Percentiles rank a stretch among this genome's conserved stretches.
Conservation (phyloP, 129 eudicot species). For the Helichrysum umbraculigerum region DNA sequence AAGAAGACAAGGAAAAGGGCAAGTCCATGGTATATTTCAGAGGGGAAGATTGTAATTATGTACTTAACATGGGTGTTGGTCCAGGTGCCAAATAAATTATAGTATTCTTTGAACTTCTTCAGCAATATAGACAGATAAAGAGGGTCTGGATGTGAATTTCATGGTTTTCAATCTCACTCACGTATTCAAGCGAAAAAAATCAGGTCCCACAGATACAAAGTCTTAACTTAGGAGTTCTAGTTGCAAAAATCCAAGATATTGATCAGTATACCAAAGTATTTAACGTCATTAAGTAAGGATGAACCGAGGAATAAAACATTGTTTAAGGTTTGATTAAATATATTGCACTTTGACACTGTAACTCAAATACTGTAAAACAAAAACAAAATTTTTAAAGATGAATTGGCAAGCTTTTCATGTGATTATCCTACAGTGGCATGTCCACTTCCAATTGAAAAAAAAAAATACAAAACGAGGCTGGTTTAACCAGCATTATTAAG, state of each 20-base stretch:
- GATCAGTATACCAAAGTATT: too few relatives aligned
- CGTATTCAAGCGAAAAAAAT: neutral
- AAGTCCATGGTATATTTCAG: neutral
- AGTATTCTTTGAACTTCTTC: neutral
- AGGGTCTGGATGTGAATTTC: neutral
- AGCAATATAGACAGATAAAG: conserved; percentile 5
- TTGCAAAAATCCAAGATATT: too few relatives aligned
- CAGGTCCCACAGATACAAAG: too few relatives aligned
- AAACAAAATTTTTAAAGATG: neutral
- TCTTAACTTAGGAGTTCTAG: too few relatives aligned
- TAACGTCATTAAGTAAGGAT: neutral
- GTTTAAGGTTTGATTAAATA: too few relatives aligned
- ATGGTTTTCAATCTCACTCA: conserved; percentile 9
- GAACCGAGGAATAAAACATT: neutral
- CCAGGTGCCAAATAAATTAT: neutral
- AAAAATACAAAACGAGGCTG: neutral
- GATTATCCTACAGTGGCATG: neutral
- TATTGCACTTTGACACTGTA: too few relatives aligned
- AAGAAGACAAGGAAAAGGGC: neutral
- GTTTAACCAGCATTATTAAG: neutral
- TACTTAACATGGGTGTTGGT: neutral
- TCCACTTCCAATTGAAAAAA: conserved; percentile 3
- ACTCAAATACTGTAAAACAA: too few relatives aligned
- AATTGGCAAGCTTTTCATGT: neutral
- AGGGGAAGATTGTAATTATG: neutral